Base-by-base conservation (phyloP, 2,329 filamentous ascomycete genomes). In the Pyrenochaeta sp. region DNA sequence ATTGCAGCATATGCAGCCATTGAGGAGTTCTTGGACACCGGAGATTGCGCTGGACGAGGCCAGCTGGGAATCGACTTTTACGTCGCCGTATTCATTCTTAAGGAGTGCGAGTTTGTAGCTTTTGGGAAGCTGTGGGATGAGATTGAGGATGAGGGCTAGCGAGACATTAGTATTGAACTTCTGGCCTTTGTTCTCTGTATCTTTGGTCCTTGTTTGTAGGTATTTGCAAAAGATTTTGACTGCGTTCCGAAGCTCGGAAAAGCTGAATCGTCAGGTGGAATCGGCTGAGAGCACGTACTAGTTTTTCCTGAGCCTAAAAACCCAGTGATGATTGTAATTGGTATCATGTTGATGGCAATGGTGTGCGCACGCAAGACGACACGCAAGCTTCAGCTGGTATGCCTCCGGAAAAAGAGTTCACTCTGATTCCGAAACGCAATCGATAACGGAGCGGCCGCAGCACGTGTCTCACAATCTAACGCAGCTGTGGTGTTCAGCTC, bases 1-100 rank as follows among this genome's bases (percentile, higher is more conserved):
- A 74, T 98, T 98, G 81, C 95, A 99, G 85, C 95, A 99, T 77
- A 99, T 98, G 79, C 95, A 98, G 63, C 94, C 95, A 75, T 97
- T 96, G 48, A 99, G 88, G 1, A 99, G 84, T 77, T 99, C 95
- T 67, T 90, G 90, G 4, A 97, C 93, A 49, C 92, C 94, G 0
- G 91, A 89, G 64, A 99, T 92, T 58, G 93, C 88, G 44, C 86
- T 86, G 12, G 90, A 90, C 0, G 90, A 83, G 14, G 95, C 94
- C 27, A 99, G 88, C 75, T 97, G 91, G 1, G 91, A 95, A 81
- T 99, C 95, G 73, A 99, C 84, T 31, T 92, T 93, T 36, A 99
- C 79, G 75, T 98, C 93, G 72, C 95, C 95, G 76, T 97, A 98
- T 79, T 99, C 95, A 78, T 99, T 99, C 76, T 99, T 99, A 49